phyloP scores from a whole-genome alignment of 352 stramenopile species.

The Pythium guiyangense region DNA sequence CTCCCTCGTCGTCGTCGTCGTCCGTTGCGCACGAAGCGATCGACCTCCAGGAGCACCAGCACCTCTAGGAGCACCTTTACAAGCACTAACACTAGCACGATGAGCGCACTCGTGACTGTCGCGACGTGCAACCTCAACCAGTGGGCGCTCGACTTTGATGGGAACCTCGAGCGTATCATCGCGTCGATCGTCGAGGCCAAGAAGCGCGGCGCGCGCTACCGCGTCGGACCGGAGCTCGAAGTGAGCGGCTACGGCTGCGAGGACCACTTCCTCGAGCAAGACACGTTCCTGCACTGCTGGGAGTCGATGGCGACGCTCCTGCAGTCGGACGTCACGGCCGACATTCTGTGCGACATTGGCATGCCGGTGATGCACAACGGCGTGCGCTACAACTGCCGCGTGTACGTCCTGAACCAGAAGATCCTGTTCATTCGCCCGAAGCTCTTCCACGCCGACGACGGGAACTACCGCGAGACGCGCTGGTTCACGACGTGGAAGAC shows the following conservation, averaged over 20 bases:
- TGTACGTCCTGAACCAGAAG: constrained; percentile 91
- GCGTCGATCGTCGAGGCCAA: constrained; percentile 90
- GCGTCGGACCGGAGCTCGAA: constrained; percentile 97
- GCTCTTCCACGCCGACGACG: constrained; percentile 94
- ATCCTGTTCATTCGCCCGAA: constrained; percentile 94
- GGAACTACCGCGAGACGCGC: constrained; percentile 97
- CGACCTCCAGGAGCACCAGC: too few relatives aligned
- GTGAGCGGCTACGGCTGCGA: constrained; percentile 98
- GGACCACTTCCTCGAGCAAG: constrained; percentile 98
- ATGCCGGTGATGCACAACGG: constrained; percentile 95
- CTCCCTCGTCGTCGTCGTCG: too few relatives aligned
- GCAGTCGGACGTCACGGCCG: constrained; percentile 85
- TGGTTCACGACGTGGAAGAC: constrained; percentile 90
- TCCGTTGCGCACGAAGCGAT: too few relatives aligned
- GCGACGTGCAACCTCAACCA: constrained; percentile 99
- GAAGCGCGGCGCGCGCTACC: constrained; percentile 74
- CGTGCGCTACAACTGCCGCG: constrained; percentile 97
- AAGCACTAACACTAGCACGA: constrained; percentile 11
- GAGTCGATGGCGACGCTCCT: constrained; percentile 90
- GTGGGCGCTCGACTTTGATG: constrained; percentile 98
- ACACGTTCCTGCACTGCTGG: constrained; percentile 98
- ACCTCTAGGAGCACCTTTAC: too few relatives aligned
- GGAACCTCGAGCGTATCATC: constrained; percentile 93
- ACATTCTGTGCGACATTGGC: constrained; percentile 97
- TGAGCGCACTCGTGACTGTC: constrained; percentile 90